Evolutionary conservation across 495 filamentous ascomycete genomes (phyloP), one percentile per base, ranked within the genome.

Genomic region (Aspergillus steynii): DNA sequence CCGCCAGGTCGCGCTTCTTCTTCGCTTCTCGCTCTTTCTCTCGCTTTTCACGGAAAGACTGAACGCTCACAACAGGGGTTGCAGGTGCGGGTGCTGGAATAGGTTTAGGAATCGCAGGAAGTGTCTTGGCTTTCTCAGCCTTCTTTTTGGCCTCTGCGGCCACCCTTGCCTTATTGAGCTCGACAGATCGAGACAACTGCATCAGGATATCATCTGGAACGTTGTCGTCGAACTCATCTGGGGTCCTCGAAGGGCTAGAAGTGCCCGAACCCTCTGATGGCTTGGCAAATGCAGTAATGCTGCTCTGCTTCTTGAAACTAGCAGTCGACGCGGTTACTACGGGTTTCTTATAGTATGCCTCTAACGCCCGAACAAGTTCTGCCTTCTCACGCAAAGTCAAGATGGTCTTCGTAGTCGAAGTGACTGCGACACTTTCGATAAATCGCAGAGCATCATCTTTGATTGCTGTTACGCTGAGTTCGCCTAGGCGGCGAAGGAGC

Each of bases 331-430:
- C 75, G 56, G 79, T 79, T 25, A 73, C 71, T 26, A 86, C 69
- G 26, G 80, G 75, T 58, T 79, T 82, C 61, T 85, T 87, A 55
- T 87, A 81, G 69, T 96, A 90, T 9, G 87, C 86, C 48, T 95
- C 92, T 9, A 96, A 72, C 8, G 92, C 88, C 68, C 87, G 83
- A 55, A 90, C 83, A 45, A 96, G 74, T 71, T 96, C 90, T 4
- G 92, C 92, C 59, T 91, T 91, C 64, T 96, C 91, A 51, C 87
- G 86, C 5, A 82, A 77, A 4, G 82, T 88, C 66, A 96, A 71
- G 63, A 92, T 92, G 1, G 91, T 93, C 69, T 82, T 85, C 53
- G 85, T 83, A 8, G 74, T 76, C 34, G 80, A 83, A 42, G 83
- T 80, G 8, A 81, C 84, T 37, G 82, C 81, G 28, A 87, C 79